Evolutionary conservation across 2,329 filamentous ascomycete species (phyloP), one percentile per base, ranked within the genome.

Genomic region (Exophiala bonariae): DNA sequence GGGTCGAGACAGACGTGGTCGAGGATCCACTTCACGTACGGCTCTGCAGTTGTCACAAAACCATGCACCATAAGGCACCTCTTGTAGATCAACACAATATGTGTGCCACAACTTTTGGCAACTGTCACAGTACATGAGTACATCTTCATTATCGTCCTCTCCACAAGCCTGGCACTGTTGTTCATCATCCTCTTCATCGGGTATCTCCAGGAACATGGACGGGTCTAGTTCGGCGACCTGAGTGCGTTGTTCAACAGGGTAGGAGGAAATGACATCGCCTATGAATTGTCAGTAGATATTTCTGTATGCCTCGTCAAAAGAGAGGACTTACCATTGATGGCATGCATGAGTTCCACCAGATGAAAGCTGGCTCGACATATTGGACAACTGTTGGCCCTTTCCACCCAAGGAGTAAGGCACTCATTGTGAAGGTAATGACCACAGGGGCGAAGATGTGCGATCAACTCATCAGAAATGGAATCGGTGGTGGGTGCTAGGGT

Each of bases 331-430:
- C 89, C 89, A 76, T 89, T 87, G 62, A 90, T 72, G 58, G 79
- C 82, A 63, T 87, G 82, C 67, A 86, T 86, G 52, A 99, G 83
- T 65, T 93, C 83, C 57, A 99, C 91, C 60, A 86, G 74, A 69
- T 97, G 92, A 74, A 99, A 97, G 55, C 80, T 83, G 61, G 89
- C 87, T 59, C 93, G 87, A 71, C 93, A 99, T 68, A 99, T 96
- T 36, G 93, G 93, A 69, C 93, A 99, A 66, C 91, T 96, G 71
- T 97, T 99, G 55, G 93, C 92, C 67, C 95, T 87, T 70, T 95
- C 89, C 36, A 92, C 89, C 93, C 93, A 99, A 59, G 90, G 89
- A 60, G 87, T 86, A 59, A 99, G 79, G 69, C 93, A 99, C 42
- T 86, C 83, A 72, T 99, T 86, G 72, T 99, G 93, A 59, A 99